These are phyloP conservation scores for Ustilago esculenta DNA, from an alignment of 1,284 basidiomycete genomes.

Conservation along the genomic window DNA sequence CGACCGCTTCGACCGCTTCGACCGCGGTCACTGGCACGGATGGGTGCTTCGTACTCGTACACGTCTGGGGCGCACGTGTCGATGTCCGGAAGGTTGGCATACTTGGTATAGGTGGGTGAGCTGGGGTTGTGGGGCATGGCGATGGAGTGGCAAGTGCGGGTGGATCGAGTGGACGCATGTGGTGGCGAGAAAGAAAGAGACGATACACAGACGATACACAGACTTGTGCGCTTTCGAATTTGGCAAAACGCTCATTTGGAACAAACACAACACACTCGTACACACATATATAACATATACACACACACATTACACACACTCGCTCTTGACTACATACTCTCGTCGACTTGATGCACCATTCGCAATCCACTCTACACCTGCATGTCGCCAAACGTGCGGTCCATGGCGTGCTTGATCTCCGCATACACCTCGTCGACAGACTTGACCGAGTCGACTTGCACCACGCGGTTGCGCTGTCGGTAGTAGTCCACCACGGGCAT, in stretches of 20 bases:
- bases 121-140: too few species aligned
- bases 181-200: background rate
- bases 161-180: too few species aligned
- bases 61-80: constrained; percentile 41
- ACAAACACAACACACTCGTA: constrained; percentile 11
- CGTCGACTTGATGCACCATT: too few species aligned
- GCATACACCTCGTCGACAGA: constrained; percentile 59
- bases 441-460: constrained; percentile 73
- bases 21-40: constrained; percentile 1
- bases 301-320: background rate
- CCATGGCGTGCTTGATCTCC: constrained; percentile 59
- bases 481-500: constrained; percentile 96
- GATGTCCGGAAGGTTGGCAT: constrained; percentile 44
- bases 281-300: too few species aligned
- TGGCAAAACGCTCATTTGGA: background rate
- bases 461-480: constrained; percentile 77
- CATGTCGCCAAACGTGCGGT: constrained; percentile 49
- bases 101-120: constrained; percentile 36
- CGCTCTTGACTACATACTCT: too few species aligned
- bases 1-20: constrained; percentile 1
- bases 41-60: constrained; percentile 24
- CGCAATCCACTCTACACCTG: constrained; percentile 13
- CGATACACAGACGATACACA: constrained; percentile 17
- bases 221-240: constrained; percentile 8
- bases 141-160: too few species aligned